phyloP scores from a whole-genome alignment of 2,329 filamentous ascomycete genomes.

The Lasiodiplodia gonubiensis region DNA sequence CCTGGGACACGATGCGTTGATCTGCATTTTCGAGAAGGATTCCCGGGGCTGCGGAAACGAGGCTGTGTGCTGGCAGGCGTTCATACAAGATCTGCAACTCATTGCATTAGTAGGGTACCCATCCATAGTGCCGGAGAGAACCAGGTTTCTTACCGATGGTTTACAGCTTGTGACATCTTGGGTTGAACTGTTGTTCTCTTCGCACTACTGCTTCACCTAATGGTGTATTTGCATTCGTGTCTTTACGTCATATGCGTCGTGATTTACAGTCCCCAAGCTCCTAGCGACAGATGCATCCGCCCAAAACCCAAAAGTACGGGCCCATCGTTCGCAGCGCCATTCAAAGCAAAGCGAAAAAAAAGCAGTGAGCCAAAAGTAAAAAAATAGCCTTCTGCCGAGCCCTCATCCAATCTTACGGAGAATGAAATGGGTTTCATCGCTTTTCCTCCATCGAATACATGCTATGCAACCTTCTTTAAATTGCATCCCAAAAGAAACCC shows the following conservation, averaged over 20 bases:
- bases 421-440: neutral
- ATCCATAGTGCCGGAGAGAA: neutral
- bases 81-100: neutral
- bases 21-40: slow-evolving; percentile 1
- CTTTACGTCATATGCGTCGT: slow-evolving; percentile 23
- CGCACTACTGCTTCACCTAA: neutral
- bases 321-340: neutral
- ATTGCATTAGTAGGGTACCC: neutral
- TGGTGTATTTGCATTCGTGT: slow-evolving; percentile 10
- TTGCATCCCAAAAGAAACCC: neutral
- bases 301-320: neutral
- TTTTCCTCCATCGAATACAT: neutral
- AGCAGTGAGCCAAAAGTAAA: neutral
- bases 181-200: neutral
- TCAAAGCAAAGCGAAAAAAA: neutral
- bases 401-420: neutral
- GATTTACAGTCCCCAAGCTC: neutral
- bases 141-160: neutral
- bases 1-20: neutral
- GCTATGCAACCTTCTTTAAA: neutral
- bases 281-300: neutral
- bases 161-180: neutral
- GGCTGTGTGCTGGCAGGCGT: neutral
- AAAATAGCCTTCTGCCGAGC: neutral
- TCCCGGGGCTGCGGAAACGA: neutral